A percentile compares a stretch with the other conserved stretches of the same genome.
These are phyloP conservation scores for Pseudocercospora crystallina DNA, from an alignment of 2,329 filamentous ascomycete genomes.

Conservation along the genomic window DNA sequence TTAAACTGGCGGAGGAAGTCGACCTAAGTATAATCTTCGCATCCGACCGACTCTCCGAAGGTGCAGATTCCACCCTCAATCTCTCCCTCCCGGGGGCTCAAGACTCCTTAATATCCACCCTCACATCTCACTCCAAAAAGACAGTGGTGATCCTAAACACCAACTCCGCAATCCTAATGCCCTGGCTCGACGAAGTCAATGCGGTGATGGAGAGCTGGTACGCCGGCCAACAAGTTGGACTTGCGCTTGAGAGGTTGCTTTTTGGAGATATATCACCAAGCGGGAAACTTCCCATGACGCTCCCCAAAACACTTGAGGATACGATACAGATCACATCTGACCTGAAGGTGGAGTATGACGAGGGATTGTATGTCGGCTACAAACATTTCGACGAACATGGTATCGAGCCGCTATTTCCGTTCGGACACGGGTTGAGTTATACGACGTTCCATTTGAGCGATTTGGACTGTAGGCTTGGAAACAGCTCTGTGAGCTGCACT, in stretches of 20 bases:
- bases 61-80: conserved; percentile 2
- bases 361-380: conserved; percentile 83
- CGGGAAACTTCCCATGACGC: conserved; percentile 78
- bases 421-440: conserved; percentile 80
- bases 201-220: conserved; percentile 21
- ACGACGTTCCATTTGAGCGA: conserved; percentile 64
- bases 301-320: conserved; percentile 69
- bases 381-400: conserved; percentile 73
- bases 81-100: conserved; percentile 9
- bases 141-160: conserved; percentile 9
- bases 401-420: conserved; percentile 73
- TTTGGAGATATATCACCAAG: conserved; percentile 73
- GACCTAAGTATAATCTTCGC: conserved; percentile 13
- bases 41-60: conserved; percentile 10
- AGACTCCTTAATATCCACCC: conserved; percentile 4
- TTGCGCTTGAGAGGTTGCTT: conserved; percentile 72
- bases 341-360: conserved; percentile 66
- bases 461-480: conserved; percentile 11
- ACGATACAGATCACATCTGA: conserved; percentile 50
- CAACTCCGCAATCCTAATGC: conserved; percentile 16
- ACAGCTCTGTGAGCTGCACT: not conserved
- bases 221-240: conserved; percentile 79
- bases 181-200: conserved; percentile 17
- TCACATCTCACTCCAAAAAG: conserved; percentile 1
- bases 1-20: conserved; percentile 1